Base-by-base conservation (phyloP, 2,329 filamentous ascomycete species). In the Calonectria montana region DNA sequence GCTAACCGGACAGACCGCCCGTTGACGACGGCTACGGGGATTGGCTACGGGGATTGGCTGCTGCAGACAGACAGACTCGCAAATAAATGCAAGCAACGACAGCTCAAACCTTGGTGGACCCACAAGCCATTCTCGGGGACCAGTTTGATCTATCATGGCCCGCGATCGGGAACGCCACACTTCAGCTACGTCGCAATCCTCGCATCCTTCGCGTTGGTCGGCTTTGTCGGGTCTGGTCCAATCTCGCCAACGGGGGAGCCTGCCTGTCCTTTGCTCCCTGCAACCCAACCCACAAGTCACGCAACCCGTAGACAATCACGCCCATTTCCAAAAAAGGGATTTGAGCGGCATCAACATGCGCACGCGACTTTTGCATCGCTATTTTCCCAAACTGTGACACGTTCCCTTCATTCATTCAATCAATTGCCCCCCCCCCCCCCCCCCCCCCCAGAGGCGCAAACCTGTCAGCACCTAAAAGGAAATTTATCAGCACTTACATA, bases 1-100 rank as follows among this genome's bases (percentile, higher is more conserved):
- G n/a, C n/a, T n/a, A n/a, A n/a, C n/a, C n/a, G n/a, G n/a, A n/a
- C 53, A 59, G 53, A 59, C 53, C 53, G 53, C 53, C 53, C 21
- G 31, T 39, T 27, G 31, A 39, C 23, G 21, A 21, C 31, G 2
- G 21, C 13, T 6, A 37, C 8, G 10, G 21, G 18, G 31, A 59
- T 59, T 39, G 31, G 53, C 53, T 39, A 21, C n/a, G n/a, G n/a
- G n/a, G n/a, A n/a, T n/a, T n/a, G 13, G n/a, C 8, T 7, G 27
- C 21, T 4, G 12, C 53, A 59, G 15, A 16, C 25, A 21, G 16
- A 18, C 53, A 25, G 15, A 16, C 25, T 35, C n/a, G 16, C 53
- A 25, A 53, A 31, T 29, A 6, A 10, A 25, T 35, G 31, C n/a
- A 12, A 21, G 12, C 21, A 59, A 39, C 35, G 53, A 21, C n/a